Conservation (phyloP, 2,329 filamentous ascomycete genomes). For the Trichoderma atrobrunneum region DNA sequence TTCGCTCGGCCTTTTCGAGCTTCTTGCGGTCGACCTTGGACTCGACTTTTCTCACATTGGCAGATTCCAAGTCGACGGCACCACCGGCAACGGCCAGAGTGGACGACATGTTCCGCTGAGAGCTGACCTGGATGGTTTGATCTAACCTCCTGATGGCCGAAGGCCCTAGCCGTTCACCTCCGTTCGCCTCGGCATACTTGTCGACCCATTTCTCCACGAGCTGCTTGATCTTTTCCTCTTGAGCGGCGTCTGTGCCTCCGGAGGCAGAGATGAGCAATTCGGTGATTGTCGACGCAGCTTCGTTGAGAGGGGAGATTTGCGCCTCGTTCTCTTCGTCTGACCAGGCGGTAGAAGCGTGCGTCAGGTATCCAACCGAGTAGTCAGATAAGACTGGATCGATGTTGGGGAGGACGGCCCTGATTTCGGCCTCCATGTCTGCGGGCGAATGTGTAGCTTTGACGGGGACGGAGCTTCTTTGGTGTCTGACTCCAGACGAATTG, state of each 20-base stretch:
- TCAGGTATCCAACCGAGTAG: constrained; percentile 91
- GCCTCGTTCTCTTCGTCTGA: constrained; percentile 68
- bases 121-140: constrained; percentile 90
- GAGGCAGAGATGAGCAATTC: constrained; percentile 91
- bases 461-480: neutral
- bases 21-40: constrained; percentile 98
- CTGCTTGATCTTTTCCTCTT: constrained; percentile 74
- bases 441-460: neutral
- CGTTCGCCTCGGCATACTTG: constrained; percentile 72
- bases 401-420: constrained; percentile 77
- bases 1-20: constrained; percentile 95
- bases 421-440: constrained; percentile 75
- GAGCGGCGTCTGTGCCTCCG: constrained; percentile 68
- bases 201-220: constrained; percentile 89
- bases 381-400: constrained; percentile 87
- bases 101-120: constrained; percentile 93
- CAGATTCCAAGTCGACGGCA: constrained; percentile 88
- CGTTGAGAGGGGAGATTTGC: constrained; percentile 71
- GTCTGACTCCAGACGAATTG: neutral
- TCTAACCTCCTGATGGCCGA: constrained; percentile 82
- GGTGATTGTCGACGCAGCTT: constrained; percentile 82
- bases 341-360: constrained; percentile 85
- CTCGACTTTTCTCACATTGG: constrained; percentile 89
- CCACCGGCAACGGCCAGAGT: constrained; percentile 84
- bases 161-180: constrained; percentile 64